Evolutionary conservation across 148 eudicot species (phyloP).

Genomic region (Limonium bicolor): DNA sequence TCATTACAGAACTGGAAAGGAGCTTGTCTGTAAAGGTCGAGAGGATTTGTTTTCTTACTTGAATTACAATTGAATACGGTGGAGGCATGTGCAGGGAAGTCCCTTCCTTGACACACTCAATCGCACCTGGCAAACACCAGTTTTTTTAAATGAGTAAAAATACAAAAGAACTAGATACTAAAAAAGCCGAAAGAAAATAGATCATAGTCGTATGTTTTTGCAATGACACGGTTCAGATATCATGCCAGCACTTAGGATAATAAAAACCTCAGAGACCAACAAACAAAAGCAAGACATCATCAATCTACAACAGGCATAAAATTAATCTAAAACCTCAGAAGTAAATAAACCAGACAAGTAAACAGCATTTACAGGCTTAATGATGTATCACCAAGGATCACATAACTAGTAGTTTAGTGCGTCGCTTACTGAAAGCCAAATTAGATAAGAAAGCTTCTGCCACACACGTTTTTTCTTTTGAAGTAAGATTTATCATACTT

Average conservation of each 20-base stretch:
- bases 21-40: too few species aligned
- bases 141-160: background rate
- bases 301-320: too few species aligned
- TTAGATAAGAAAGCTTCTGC: too few species aligned
- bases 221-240: background rate
- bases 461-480: too few species aligned
- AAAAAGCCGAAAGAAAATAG: background rate
- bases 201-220: background rate
- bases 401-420: too few species aligned
- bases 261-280: background rate
- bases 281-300: background rate
- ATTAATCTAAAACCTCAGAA: too few species aligned
- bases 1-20: background rate
- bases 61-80: constrained; percentile 67
- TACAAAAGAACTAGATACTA: background rate
- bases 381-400: too few species aligned
- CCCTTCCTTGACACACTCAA: constrained; percentile 31
- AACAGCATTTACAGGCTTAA: too few species aligned
- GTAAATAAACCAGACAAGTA: too few species aligned
- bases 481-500: too few species aligned
- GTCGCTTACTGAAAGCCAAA: too few species aligned
- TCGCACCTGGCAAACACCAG: constrained; percentile 33
- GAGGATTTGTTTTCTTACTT: too few species aligned
- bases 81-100: constrained; percentile 70
- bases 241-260: background rate